Evolutionary conservation across 2,329 filamentous ascomycete species (phyloP).

Genomic region (Whalleya microplaca): DNA sequence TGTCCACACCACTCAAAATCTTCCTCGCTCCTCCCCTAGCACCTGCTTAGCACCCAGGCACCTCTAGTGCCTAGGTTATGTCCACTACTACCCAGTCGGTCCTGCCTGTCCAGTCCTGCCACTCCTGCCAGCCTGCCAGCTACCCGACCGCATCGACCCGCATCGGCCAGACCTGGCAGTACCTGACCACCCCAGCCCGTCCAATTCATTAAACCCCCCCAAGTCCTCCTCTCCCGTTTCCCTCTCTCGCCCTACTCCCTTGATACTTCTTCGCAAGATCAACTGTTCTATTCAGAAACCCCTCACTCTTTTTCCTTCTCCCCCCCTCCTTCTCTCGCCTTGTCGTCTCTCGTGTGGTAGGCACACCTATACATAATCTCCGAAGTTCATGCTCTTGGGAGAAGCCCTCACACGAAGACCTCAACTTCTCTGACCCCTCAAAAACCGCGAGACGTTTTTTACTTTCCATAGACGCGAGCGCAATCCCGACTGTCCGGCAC

Average conservation of each 20-base stretch:
- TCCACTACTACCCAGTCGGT: neutral
- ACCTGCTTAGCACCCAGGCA: too few species aligned
- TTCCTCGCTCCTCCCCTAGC: neutral
- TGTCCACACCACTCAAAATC: conserved; percentile 25
- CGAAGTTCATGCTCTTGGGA: conserved; percentile 10
- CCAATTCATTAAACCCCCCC: conserved; percentile 42
- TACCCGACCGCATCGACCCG: conserved; percentile 16
- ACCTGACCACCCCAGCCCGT: conserved; percentile 26
- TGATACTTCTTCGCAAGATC: conserved; percentile 41
- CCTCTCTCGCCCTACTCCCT: conserved; percentile 42
- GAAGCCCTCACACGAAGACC: conserved; percentile 15
- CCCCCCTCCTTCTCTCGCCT: conserved; percentile 35
- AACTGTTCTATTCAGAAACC: conserved; percentile 44
- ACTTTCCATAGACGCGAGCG: conserved; percentile 38
- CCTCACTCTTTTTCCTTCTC: conserved; percentile 42
- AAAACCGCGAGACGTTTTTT: conserved; percentile 29
- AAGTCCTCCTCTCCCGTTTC: conserved; percentile 38
- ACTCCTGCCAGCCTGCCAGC: neutral
- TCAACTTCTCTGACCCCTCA: conserved; percentile 17
- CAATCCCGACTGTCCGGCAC: conserved; percentile 42
- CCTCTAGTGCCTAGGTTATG: too few species aligned
- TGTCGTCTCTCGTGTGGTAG: conserved; percentile 37
- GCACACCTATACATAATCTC: conserved; percentile 22
- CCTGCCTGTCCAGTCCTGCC: neutral
- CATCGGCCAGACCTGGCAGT: conserved; percentile 18